Evolutionary conservation across 2,329 filamentous ascomycete species (phyloP).

Genomic region (Aspergillus amoenus): DNA sequence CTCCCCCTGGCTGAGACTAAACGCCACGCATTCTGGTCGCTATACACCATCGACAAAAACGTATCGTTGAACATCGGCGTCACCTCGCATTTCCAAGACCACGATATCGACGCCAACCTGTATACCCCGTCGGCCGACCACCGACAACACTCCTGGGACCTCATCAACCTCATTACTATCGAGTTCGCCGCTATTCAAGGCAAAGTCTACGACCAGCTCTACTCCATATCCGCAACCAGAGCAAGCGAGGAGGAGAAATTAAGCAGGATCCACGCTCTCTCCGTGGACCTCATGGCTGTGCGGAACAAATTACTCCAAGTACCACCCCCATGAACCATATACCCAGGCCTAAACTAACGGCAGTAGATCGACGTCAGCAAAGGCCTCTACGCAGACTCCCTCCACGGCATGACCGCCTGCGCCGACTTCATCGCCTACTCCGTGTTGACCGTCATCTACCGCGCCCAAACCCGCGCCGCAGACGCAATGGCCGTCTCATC

Average conservation of each 20-base stretch:
- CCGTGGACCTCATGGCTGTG: constrained; percentile 23
- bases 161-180: constrained; percentile 22
- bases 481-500: constrained; percentile 26
- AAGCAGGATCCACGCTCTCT: constrained; percentile 20
- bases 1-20: constrained; percentile 20
- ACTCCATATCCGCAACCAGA: constrained; percentile 21
- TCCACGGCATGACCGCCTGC: constrained; percentile 27
- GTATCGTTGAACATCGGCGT: constrained; percentile 25
- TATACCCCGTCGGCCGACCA: constrained; percentile 21
- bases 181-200: constrained; percentile 26
- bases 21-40: constrained; percentile 25
- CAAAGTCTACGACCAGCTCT: constrained; percentile 25
- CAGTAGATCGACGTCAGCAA: constrained; percentile 22
- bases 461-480: constrained; percentile 23
- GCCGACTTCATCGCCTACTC: constrained; percentile 27
- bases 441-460: constrained; percentile 25
- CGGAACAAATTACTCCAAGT: constrained; percentile 22
- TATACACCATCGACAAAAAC: constrained; percentile 29
- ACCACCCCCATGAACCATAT: no score
- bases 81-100: constrained; percentile 27
- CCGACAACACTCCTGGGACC: constrained; percentile 22
- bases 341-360: neutral
- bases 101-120: constrained; percentile 25
- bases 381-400: constrained; percentile 24
- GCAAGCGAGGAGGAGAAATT: constrained; percentile 15